Conservation (phyloP, 2,329 filamentous ascomycete species). For the Pseudocercospora fuligena region DNA sequence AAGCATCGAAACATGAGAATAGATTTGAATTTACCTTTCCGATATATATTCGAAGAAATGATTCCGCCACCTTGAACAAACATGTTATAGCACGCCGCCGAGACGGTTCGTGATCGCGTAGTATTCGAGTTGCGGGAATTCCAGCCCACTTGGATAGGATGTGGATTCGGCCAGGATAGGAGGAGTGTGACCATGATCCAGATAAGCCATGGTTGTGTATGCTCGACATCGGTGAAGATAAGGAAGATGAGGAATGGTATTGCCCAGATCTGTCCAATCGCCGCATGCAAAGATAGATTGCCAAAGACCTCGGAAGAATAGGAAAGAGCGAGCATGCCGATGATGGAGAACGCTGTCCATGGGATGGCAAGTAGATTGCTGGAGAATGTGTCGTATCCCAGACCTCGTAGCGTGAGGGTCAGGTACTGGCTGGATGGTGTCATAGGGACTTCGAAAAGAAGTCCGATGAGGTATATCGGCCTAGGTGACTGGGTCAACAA, state of each 20-base stretch:
- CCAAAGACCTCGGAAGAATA: conserved; percentile 56
- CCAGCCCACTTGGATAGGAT: conserved; percentile 50
- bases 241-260: conserved; percentile 45
- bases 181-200: conserved; percentile 45
- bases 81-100: conserved; percentile 47
- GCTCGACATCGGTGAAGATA: conserved; percentile 34
- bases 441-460: conserved; percentile 58
- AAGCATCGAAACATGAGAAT: conserved; percentile 15
- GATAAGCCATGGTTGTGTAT: conserved; percentile 46
- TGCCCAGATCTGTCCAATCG: conserved; percentile 46
- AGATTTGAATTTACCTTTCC: conserved; percentile 40
- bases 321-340: conserved; percentile 52
- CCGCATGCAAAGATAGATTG: conserved; percentile 54
- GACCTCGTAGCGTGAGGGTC: conserved; percentile 41
- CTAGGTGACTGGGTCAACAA: background rate
- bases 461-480: conserved; percentile 20
- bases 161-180: conserved; percentile 47
- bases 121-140: conserved; percentile 47
- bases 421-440: conserved; percentile 54
- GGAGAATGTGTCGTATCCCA: conserved; percentile 59
- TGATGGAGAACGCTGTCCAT: conserved; percentile 22
- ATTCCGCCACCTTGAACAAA: conserved; percentile 49
- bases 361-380: conserved; percentile 67
- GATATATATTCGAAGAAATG: conserved; percentile 55
- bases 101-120: conserved; percentile 49